Base-by-base conservation (phyloP, 208 protist species). In the Borovskyia barvae region DNA sequence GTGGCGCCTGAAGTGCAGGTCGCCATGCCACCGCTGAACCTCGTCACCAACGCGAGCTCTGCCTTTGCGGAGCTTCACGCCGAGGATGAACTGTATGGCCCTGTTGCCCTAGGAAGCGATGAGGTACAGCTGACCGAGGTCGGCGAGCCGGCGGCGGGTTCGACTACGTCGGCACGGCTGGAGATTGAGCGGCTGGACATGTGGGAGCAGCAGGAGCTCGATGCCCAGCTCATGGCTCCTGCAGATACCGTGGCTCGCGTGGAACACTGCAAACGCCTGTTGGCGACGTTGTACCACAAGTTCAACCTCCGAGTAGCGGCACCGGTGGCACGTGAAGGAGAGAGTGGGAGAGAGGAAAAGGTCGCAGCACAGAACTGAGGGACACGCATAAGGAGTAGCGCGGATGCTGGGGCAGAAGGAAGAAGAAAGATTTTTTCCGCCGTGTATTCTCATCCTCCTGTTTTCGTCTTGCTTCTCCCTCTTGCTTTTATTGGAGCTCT, bases 151-250 rank as follows among this genome's bases (percentile, higher is more conserved):
- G 63, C 65, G 8, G 48, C 57, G 4, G 55, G 70, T 3, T 68
- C 72, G 14, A 90, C 86, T 2, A 93, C 86, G n/a, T 86, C 82
- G 4, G 82, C 86, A 0, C 71, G 66, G 14, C 26, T 90, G 6
- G 82, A 90, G 37, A 24, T 75, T 20, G 63, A 68, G 17, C 80
- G 82, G 3, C 63, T 92, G 28, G 8, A 29, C 15, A 33, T 33
- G 2, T 63, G 30, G 64, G 49, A 59, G 28, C 29, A 1, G 12
- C 39, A 65, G 36, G n/a, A n/a, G n/a, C 39, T 70, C 39, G 37
- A 53, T 32, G 24, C 4, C 5, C 57, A 71, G 52, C 51, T 61
- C 22, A n/a, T 19, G 6, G 51, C 40, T 17, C 37, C 12, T 6
- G 46, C 54, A 9, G 43, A 53, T 48, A 47, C 40, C 7, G 42